Evolutionary conservation across 2,329 filamentous ascomycete species (phyloP).

Genomic region (Ophiostoma perfectum): DNA sequence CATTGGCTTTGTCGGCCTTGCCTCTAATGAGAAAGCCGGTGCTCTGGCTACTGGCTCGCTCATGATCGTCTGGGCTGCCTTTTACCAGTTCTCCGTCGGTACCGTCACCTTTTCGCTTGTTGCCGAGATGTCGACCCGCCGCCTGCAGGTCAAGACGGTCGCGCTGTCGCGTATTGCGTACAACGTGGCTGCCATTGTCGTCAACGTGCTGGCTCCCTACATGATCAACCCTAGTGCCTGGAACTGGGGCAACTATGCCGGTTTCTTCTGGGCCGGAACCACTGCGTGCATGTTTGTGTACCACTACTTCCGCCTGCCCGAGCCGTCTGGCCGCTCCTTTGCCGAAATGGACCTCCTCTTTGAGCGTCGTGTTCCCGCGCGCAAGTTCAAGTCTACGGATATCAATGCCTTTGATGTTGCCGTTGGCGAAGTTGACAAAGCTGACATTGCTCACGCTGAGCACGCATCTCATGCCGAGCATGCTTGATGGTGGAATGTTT

Average conservation of each 20-base stretch:
- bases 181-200: conserved; percentile 45
- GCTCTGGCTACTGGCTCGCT: conserved; percentile 46
- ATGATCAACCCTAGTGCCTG: conserved; percentile 44
- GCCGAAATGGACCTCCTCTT: conserved; percentile 54
- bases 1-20: conserved; percentile 34
- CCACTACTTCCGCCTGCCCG: conserved; percentile 49
- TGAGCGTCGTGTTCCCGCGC: conserved; percentile 39
- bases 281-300: conserved; percentile 45
- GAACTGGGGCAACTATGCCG: conserved; percentile 46
- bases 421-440: conserved; percentile 13
- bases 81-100: conserved; percentile 44
- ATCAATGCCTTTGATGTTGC: conserved; percentile 18
- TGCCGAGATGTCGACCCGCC: conserved; percentile 42
- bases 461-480: neutral
- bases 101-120: conserved; percentile 29
- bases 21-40: conserved; percentile 39
- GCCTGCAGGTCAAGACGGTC: conserved; percentile 43
- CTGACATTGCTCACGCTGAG: neutral
- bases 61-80: conserved; percentile 40
- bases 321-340: conserved; percentile 49
- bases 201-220: conserved; percentile 43
- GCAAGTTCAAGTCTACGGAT: conserved; percentile 29
- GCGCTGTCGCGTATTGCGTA: conserved; percentile 43
- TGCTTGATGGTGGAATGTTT: neutral
- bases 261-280: conserved; percentile 44